A percentile compares a stretch with the other conserved stretches of the same genome.
These are phyloP conservation scores for Kodamaea restingae DNA, from an alignment of 805 yeast species.

Conservation along the genomic window DNA sequence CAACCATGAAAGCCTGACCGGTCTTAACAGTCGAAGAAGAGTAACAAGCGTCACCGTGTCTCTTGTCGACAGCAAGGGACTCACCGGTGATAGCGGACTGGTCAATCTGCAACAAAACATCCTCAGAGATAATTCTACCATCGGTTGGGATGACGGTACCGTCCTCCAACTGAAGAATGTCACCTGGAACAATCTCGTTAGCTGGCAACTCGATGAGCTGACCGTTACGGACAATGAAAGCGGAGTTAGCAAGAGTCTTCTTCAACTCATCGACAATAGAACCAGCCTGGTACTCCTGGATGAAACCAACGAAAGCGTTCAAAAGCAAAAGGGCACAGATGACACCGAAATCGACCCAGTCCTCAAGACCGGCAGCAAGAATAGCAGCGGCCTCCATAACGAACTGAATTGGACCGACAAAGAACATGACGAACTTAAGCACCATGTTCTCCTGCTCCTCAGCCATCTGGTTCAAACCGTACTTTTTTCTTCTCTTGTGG, in stretches of 20 bases:
- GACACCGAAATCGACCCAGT: constrained; percentile 99
- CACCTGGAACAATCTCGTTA: constrained; percentile 92
- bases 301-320: constrained; percentile 92
- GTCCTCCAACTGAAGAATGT: constrained; percentile 85
- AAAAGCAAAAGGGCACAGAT: constrained; percentile 80
- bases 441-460: constrained; percentile 80
- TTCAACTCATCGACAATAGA: constrained; percentile 95
- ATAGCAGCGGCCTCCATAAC: constrained; percentile 97
- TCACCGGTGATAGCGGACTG: constrained; percentile 98
- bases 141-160: constrained; percentile 92
- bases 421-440: constrained; percentile 79
- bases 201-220: constrained; percentile 69
- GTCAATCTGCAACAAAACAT: constrained; percentile 83
- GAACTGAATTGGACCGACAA: constrained; percentile 94
- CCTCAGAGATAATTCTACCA: constrained; percentile 85
- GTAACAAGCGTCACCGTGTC: constrained; percentile 79
- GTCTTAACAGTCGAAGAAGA: constrained; percentile 93
- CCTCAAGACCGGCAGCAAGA: constrained; percentile 92
- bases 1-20: constrained; percentile 93
- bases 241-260: constrained; percentile 90
- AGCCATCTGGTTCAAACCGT: constrained; percentile 85
- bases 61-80: constrained; percentile 92
- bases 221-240: constrained; percentile 82
- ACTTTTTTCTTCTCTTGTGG: constrained; percentile 79
- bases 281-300: constrained; percentile 97